These are phyloP conservation scores for Calonectria hongkongensis DNA, from an alignment of 2,329 filamentous ascomycete genomes.

Conservation along the genomic window DNA sequence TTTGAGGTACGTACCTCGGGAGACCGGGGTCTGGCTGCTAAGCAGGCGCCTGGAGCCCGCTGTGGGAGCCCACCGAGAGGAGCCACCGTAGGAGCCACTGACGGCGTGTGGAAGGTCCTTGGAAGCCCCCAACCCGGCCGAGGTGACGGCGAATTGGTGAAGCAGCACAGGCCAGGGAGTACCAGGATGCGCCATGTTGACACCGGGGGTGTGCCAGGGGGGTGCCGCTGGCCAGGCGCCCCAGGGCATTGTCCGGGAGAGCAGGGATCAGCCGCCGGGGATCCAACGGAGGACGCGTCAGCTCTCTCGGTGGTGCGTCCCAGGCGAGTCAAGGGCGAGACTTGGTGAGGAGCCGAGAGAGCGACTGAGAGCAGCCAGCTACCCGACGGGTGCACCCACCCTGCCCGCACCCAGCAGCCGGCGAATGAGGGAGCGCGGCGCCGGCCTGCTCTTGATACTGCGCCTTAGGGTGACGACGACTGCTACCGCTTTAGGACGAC, in stretches of 20 bases:
- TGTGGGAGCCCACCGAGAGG: constrained; percentile 35
- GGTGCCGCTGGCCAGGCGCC: constrained; percentile 37
- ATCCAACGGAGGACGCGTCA: constrained; percentile 55
- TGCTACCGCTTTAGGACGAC: constrained; percentile 51
- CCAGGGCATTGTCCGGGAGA: constrained; percentile 51
- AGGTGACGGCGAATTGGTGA: constrained; percentile 26
- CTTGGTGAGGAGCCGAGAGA: constrained; percentile 44
- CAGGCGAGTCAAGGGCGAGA: constrained; percentile 48
- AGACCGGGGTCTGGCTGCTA: constrained; percentile 30
- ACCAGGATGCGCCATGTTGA: constrained; percentile 29
- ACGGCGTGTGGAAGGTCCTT: constrained; percentile 46
- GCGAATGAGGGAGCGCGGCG: constrained; percentile 26
- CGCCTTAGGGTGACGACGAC: constrained; percentile 59
- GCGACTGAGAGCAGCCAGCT: constrained; percentile 33
- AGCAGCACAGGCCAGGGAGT: constrained; percentile 25
- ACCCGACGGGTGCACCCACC: constrained; percentile 42
- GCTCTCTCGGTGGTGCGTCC: constrained; percentile 53
- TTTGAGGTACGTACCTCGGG: constrained; percentile 42
- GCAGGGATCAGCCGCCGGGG: constrained; percentile 53
- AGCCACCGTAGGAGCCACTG: constrained; percentile 47
- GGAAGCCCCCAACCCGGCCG: constrained; percentile 25
- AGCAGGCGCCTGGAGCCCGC: constrained; percentile 41
- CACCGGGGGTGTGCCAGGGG: constrained; percentile 24
- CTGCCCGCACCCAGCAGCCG: constrained; percentile 20
- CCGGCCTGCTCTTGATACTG: constrained; percentile 37